These are phyloP conservation scores for Buddleja alternifolia DNA, from an alignment of 257 asterid species.

Conservation along the genomic window DNA sequence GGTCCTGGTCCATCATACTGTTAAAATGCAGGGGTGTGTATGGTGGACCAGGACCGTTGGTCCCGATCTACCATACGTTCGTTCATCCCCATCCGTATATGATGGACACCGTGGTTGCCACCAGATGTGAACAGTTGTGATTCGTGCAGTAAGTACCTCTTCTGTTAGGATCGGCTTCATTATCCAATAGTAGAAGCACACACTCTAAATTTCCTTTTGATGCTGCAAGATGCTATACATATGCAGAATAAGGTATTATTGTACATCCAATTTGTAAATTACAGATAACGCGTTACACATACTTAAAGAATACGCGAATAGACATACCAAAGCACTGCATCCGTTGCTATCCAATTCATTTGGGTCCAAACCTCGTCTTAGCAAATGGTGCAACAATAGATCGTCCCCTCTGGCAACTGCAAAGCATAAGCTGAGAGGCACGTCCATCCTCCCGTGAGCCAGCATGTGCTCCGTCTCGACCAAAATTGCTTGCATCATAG, in stretches of 20 bases:
- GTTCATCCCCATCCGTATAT: no score
- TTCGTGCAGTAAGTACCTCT: conserved; percentile 51
- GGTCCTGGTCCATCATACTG: no score
- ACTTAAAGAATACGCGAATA: neutral
- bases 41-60: no score
- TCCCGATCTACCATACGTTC: no score
- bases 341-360: conserved; percentile 67
- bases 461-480: conserved; percentile 70
- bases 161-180: conserved; percentile 70
- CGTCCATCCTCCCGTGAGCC: conserved; percentile 75
- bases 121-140: no score
- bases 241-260: conserved; percentile 11
- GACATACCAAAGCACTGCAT: conserved; percentile 64
- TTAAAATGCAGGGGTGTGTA: no score
- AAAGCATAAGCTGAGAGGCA: conserved; percentile 86
- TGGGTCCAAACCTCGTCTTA: conserved; percentile 69
- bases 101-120: no score
- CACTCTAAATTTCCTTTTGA: conserved; percentile 59
- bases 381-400: conserved; percentile 63
- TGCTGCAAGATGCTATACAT: conserved; percentile 71
- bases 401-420: conserved; percentile 82
- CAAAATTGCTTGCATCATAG: conserved; percentile 58
- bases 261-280: no score
- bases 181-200: conserved; percentile 65
- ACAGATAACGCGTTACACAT: neutral